These are phyloP conservation scores for Pseudopyrenochaeta lycopersici DNA, from an alignment of 2,329 filamentous ascomycete genomes.

Conservation along the genomic window DNA sequence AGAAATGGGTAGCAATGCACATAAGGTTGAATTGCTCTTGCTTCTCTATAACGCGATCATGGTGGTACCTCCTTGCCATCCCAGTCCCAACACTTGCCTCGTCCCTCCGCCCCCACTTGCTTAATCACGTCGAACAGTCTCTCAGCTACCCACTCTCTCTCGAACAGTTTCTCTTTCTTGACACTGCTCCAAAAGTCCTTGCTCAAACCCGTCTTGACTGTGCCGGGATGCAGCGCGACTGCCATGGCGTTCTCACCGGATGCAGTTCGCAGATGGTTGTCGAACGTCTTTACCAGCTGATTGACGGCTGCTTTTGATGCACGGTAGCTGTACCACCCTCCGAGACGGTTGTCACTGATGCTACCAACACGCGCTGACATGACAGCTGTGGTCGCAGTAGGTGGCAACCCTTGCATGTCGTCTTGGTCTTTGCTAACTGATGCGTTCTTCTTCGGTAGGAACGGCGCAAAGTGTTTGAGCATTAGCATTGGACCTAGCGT, in stretches of 20 bases:
- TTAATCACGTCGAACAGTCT: constrained; percentile 71
- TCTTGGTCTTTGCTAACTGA: constrained; percentile 7
- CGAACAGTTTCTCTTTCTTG: constrained; percentile 70
- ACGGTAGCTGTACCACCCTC: constrained; percentile 86
- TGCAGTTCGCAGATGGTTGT: constrained; percentile 68
- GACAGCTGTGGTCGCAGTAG: constrained; percentile 72
- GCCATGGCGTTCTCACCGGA: constrained; percentile 71
- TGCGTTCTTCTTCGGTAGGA: constrained; percentile 68
- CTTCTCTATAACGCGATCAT: constrained; percentile 19
- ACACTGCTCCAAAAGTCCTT: constrained; percentile 75
- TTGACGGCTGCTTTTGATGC: constrained; percentile 79
- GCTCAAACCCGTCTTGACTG: constrained; percentile 78
- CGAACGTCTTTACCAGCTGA: constrained; percentile 74
- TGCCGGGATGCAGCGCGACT: constrained; percentile 80
- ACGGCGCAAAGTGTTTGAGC: constrained; percentile 76
- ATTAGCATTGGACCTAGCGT: constrained; percentile 77
- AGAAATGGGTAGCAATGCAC: background rate
- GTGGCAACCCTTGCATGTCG: constrained; percentile 49
- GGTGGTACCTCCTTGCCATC: constrained; percentile 50
- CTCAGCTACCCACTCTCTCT: constrained; percentile 71
- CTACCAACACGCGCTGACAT: constrained; percentile 83
- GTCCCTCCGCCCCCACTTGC: constrained; percentile 66
- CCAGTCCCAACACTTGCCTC: constrained; percentile 53
- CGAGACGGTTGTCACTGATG: constrained; percentile 74
- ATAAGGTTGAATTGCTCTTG: background rate